Evolutionary conservation across 331 rosid genomes (phyloP).

Genomic region (Quercus lobata): DNA sequence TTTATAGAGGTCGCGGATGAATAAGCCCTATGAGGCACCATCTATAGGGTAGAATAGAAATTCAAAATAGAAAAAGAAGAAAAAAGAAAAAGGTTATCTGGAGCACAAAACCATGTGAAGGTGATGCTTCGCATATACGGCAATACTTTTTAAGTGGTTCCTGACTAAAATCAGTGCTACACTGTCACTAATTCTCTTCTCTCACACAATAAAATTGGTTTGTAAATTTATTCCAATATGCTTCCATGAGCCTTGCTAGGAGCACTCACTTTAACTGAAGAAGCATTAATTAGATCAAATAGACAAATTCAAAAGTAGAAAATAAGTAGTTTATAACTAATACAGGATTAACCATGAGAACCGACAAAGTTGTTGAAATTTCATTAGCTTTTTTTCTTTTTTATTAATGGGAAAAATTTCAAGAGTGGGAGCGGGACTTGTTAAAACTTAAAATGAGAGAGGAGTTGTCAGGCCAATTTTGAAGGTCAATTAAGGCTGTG

Average conservation of each 20-base stretch:
- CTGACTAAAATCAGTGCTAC: slow-evolving; percentile 21
- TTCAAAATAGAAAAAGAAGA: not conserved
- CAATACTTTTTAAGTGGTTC: slow-evolving; percentile 22
- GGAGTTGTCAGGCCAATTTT: no score
- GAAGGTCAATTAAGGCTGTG: no score
- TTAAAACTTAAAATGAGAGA: no score
- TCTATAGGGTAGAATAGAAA: slow-evolving; percentile 7
- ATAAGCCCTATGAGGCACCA: slow-evolving; percentile 51
- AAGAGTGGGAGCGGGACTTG: no score
- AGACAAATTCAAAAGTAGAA: no score
- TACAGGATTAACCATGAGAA: no score
- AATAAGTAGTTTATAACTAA: no score
- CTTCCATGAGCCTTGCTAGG: not conserved
- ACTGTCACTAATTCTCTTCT: not conserved
- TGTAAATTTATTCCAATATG: not conserved
- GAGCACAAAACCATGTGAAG: slow-evolving; percentile 52
- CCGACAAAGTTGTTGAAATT: no score
- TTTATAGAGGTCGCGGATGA: slow-evolving; percentile 17
- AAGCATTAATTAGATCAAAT: not conserved
- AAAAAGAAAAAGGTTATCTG: slow-evolving; percentile 7
- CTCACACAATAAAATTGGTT: not conserved
- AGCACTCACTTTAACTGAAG: not conserved
- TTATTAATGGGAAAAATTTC: no score
- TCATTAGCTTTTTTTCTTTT: no score
- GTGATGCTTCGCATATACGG: slow-evolving; percentile 21